Evolutionary conservation across 345 rosid genomes (phyloP).

Genomic region (rapeseed (Brassica napus)): DNA sequence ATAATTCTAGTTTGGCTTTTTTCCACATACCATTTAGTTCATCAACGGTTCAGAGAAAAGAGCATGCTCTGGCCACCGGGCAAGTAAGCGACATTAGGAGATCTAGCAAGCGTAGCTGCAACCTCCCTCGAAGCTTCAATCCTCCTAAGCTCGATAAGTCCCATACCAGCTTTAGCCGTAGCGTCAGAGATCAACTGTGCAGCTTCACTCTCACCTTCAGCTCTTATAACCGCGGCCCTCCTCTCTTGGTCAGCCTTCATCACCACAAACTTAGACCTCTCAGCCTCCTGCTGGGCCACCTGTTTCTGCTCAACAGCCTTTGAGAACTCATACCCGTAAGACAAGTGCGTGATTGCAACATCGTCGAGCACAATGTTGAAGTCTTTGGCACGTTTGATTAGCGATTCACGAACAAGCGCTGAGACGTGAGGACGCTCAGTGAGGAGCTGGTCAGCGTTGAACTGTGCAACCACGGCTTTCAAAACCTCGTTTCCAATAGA

Average conservation of each 20-base stretch:
- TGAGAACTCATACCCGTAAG: slow-evolving; percentile 90
- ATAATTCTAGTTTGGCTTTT: not conserved
- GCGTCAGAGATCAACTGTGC: slow-evolving; percentile 92
- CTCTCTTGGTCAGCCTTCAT: slow-evolving; percentile 99
- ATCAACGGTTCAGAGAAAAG: slow-evolving; percentile 64
- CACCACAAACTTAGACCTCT: slow-evolving; percentile 92
- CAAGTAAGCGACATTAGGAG: slow-evolving; percentile 83
- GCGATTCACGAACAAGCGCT: slow-evolving; percentile 71
- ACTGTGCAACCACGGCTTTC: slow-evolving; percentile 95
- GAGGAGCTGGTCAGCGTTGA: slow-evolving; percentile 99
- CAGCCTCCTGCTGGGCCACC: slow-evolving; percentile 99
- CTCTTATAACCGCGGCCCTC: slow-evolving; percentile 91
- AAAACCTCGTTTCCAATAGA: slow-evolving; percentile 96
- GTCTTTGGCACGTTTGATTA: slow-evolving; percentile 77
- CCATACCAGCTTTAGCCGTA: slow-evolving; percentile 77
- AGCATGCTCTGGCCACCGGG: slow-evolving; percentile 91
- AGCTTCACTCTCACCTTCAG: slow-evolving; percentile 98
- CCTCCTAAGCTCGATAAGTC: slow-evolving; percentile 95
- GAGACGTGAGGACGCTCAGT: slow-evolving; percentile 97
- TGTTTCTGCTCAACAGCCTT: slow-evolving; percentile 99
- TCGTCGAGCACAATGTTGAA: slow-evolving; percentile 89
- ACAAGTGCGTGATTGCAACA: slow-evolving; percentile 96
- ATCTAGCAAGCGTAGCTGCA: slow-evolving; percentile 82
- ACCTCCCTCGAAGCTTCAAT: slow-evolving; percentile 98
- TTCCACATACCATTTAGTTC: not conserved